Evolutionary conservation across 345 rosid species (phyloP), one percentile per base, ranked within the genome.

Genomic region (Gossypium ekmanianum): DNA sequence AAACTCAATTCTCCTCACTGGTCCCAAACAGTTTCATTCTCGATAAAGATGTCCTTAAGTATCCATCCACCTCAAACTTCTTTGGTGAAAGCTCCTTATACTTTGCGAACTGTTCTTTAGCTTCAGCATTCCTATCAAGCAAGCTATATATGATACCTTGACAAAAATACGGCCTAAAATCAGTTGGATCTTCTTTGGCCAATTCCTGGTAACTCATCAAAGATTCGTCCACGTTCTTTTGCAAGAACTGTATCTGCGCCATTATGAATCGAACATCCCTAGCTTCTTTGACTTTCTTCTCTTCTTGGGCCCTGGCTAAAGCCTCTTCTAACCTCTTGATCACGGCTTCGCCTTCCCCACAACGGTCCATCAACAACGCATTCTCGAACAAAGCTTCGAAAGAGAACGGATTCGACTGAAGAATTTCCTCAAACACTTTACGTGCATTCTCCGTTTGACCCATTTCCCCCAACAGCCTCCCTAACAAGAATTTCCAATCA

Each of bases 241-340:
- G 97, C 87, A 92, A 76, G 75, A 94, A 94, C 72, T 81, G 86
- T 54, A 92, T 80, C 78, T 92, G 97, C 7, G 98, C 97, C 86
- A 94, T 91, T 16, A 92, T 91, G 82, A 94, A 55, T 77, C 86
- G 89, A 85, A 92, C 97, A 64, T 92, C 91, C 67, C 98, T 85
- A 0, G 87, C 87, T 75, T 94, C 97, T 75, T 92, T 90, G 61
- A 72, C 80, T 79, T 84, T 84, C 29, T 86, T 83, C 72, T 82
- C 97, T 34, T 80, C 88, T 67, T 85, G 85, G 0, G 97, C 97
- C 6, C 85, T 71, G 39, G 82, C 81, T 50, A 89, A 75, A n/a
- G 98, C 94, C 78, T 88, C 87, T 63, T 88, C 88, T 72, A 94
- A 84, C 84, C 97, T 87, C 80, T 75, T 77, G 65, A 88, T 70